These are phyloP conservation scores for Tetraselmis chui DNA, from an alignment of 139 green algal species.

Conservation along the genomic window DNA sequence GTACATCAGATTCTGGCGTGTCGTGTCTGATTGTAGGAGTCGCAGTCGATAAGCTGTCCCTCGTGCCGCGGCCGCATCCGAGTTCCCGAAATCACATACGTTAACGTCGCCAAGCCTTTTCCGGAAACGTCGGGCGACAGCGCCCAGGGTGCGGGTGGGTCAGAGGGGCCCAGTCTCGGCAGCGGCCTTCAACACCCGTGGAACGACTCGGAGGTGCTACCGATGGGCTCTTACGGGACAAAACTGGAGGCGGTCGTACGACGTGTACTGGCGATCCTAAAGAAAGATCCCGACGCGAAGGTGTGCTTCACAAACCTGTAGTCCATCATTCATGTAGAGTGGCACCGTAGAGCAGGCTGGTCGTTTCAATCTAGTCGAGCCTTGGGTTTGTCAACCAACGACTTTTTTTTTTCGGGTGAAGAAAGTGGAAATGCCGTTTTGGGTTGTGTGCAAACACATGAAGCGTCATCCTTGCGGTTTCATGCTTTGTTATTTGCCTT, in stretches of 20 bases:
- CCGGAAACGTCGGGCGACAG: neutral
- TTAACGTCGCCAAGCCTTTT: neutral
- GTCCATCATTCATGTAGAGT: neutral
- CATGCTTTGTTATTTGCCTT: too few relatives aligned
- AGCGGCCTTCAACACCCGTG: neutral
- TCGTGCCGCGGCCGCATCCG: conserved; percentile 10
- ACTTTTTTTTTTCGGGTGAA: neutral
- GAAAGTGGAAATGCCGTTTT: too few relatives aligned
- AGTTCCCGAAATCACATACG: conserved; percentile 16
- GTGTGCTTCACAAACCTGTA: neutral
- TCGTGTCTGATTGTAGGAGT: neutral
- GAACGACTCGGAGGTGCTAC: neutral
- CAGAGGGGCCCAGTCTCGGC: too few relatives aligned
- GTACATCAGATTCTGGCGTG: too few relatives aligned
- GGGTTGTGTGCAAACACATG: too few relatives aligned
- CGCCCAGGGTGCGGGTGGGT: neutral
- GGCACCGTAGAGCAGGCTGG: neutral
- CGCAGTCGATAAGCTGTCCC: conserved; percentile 13
- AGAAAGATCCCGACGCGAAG: conserved; percentile 27
- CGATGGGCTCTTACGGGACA: conserved; percentile 14
- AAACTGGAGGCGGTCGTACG: conserved; percentile 71
- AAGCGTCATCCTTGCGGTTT: too few relatives aligned
- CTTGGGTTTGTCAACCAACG: neutral
- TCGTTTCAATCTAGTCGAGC: neutral
- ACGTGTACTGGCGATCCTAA: conserved; percentile 46